phyloP scores from a whole-genome alignment of 73 alveolate genomes.

The Symbiodinium natans region DNA sequence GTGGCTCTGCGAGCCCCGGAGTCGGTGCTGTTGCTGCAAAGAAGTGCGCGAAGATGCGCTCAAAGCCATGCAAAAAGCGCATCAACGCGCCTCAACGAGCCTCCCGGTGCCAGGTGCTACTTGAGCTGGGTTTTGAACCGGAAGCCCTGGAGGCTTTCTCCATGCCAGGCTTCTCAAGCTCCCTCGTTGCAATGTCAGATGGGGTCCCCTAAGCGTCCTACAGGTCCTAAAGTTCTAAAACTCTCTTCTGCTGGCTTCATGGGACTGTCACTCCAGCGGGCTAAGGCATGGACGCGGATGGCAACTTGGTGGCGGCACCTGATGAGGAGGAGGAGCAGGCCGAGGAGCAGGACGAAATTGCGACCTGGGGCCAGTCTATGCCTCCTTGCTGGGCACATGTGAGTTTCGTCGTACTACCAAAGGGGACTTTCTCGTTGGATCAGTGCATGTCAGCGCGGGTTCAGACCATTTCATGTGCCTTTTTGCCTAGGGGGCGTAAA shows the following conservation, averaged over 20 bases:
- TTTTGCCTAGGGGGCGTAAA: no score
- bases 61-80: no score
- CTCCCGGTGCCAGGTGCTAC: conserved; percentile 37
- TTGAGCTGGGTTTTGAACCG: conserved; percentile 72
- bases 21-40: not conserved
- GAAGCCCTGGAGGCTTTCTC: conserved; percentile 51
- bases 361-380: no score
- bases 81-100: no score
- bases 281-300: not conserved
- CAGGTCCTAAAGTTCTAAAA: no score
- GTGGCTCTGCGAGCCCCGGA: conserved; percentile 86
- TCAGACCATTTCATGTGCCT: no score
- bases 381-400: no score
- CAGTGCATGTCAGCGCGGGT: no score
- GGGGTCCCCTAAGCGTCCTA: no score
- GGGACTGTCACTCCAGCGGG: not conserved
- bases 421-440: no score
- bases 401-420: no score
- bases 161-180: conserved; percentile 77
- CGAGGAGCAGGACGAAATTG: not conserved
- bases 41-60: not conserved
- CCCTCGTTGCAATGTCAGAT: not conserved
- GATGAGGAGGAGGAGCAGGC: not conserved
- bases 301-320: not conserved
- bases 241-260: no score